Conservation (phyloP, 805 yeast species). For the Metschnikowia santaceciliae region DNA sequence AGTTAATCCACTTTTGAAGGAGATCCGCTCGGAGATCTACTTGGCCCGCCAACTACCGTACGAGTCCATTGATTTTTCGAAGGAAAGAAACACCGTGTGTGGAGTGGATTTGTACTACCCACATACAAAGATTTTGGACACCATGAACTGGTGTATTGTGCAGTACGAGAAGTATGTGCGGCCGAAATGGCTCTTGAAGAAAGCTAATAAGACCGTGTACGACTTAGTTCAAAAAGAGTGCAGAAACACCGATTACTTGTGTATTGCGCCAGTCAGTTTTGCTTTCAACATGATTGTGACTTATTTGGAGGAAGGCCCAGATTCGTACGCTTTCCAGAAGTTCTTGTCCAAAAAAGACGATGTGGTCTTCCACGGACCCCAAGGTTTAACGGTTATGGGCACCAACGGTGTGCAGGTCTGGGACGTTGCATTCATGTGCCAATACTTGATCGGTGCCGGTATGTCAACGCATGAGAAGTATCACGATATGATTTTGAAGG, state of each 20-base stretch:
- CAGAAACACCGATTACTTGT: conserved; percentile 70
- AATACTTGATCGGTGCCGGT: conserved; percentile 76
- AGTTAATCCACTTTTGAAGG: conserved; percentile 58
- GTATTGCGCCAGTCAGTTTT: conserved; percentile 92
- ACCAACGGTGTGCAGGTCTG: conserved; percentile 97
- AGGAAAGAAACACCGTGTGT: conserved; percentile 79
- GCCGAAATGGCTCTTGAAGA: conserved; percentile 65
- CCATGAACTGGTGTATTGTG: conserved; percentile 56
- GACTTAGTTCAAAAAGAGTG: conserved; percentile 70
- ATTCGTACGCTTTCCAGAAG: conserved; percentile 55
- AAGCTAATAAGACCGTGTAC: conserved; percentile 50
- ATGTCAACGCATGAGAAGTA: conserved; percentile 66
- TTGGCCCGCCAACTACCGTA: conserved; percentile 45
- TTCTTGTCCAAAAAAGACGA: conserved; percentile 65
- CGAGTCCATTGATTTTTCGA: conserved; percentile 60
- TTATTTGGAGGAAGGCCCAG: conserved; percentile 62
- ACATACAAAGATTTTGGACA: conserved; percentile 65
- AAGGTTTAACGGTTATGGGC: conserved; percentile 92
- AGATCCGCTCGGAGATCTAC: conserved; percentile 79
- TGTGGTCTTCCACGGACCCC: conserved; percentile 76
- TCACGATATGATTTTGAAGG: conserved; percentile 56
- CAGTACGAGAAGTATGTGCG: conserved; percentile 68
- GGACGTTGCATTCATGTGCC: conserved; percentile 92
- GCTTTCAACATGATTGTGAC: conserved; percentile 79
- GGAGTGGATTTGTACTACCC: conserved; percentile 94